phyloP scores from a whole-genome alignment of 768 basidiomycete species.

The Suillus variegatus region DNA sequence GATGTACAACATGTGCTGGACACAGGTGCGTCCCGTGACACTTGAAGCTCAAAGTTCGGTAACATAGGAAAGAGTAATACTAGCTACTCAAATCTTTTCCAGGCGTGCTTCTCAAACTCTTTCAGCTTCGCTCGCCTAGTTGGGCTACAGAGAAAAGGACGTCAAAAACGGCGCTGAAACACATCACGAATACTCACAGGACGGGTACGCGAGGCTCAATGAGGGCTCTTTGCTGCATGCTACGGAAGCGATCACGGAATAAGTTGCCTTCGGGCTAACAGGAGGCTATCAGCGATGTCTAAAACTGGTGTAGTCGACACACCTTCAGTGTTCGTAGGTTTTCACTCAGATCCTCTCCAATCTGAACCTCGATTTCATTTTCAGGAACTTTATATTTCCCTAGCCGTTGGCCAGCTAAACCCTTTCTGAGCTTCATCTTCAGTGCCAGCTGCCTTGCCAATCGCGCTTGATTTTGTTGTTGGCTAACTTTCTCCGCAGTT shows the following conservation, averaged over 20 bases:
- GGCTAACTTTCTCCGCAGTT: constrained; percentile 34
- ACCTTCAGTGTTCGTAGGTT: constrained; percentile 84
- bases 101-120: constrained; percentile 79
- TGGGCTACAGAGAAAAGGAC: constrained; percentile 18
- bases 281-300: background rate
- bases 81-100: constrained; percentile 67
- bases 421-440: constrained; percentile 55
- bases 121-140: constrained; percentile 43
- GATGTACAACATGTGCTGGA: background rate
- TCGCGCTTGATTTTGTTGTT: constrained; percentile 39
- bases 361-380: constrained; percentile 76
- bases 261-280: constrained; percentile 88
- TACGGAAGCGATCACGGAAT: constrained; percentile 86
- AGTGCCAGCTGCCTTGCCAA: constrained; percentile 41
- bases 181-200: constrained; percentile 48
- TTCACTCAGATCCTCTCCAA: constrained; percentile 89
- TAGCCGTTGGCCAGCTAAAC: constrained; percentile 71
- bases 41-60: background rate
- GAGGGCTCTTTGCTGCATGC: constrained; percentile 84
- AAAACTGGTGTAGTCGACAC: constrained; percentile 19
- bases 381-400: constrained; percentile 80
- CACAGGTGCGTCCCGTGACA: background rate
- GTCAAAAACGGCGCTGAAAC: constrained; percentile 1
- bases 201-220: constrained; percentile 85
- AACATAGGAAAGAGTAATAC: background rate